Base-by-base conservation (phyloP, 1,139 yeast genomes). In the Debaryomycetaceae sp. region DNA sequence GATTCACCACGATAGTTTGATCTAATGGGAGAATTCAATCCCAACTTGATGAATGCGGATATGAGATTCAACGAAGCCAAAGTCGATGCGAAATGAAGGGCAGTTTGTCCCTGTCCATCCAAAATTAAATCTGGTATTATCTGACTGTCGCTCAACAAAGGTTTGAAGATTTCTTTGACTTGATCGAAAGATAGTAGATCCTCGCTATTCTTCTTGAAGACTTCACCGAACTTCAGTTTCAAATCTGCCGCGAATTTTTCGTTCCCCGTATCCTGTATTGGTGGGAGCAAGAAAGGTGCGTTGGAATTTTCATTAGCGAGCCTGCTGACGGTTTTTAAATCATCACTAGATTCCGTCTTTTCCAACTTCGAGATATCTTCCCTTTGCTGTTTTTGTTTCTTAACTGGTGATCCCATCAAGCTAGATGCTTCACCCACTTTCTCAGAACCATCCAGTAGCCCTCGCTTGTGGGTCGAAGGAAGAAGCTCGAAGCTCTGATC, bases 241-340 rank as follows among this genome's bases (percentile, higher is more conserved):
- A 83, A 63, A 36, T 80, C 85, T 41, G 81, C 75, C 1, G 85
- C 74, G 13, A 61, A 40, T 37, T 65, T 56, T 62, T 58, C 42
- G 53, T 66, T 53, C 36, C 65, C 62, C 3, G 35, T 3, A 9
- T 65, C 65, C 1, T 68, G 60, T 27, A 83, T 54, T 0, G 90
- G 87, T 22, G 78, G 79, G 43, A 83, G 59, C 0, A 87, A 66
- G 54, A 65, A 77, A 5, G 85, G 85, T 38, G 66, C 63, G 52
- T 76, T 75, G 11, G 76, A 62, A 46, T 77, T 76, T 7, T 65
- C 61, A n/a, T 49, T 44, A 20, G 55, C 53, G 13, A 63, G 50
- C 46, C 68, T 72, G 46, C 43, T 46, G 20, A 49, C 41, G 11
- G 45, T 20, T 27, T 27, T 27, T 7, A 38, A 35, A 3, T 38